These are phyloP conservation scores for Metarhizium humberi DNA, from an alignment of 2,329 filamentous ascomycete species.

Conservation along the genomic window DNA sequence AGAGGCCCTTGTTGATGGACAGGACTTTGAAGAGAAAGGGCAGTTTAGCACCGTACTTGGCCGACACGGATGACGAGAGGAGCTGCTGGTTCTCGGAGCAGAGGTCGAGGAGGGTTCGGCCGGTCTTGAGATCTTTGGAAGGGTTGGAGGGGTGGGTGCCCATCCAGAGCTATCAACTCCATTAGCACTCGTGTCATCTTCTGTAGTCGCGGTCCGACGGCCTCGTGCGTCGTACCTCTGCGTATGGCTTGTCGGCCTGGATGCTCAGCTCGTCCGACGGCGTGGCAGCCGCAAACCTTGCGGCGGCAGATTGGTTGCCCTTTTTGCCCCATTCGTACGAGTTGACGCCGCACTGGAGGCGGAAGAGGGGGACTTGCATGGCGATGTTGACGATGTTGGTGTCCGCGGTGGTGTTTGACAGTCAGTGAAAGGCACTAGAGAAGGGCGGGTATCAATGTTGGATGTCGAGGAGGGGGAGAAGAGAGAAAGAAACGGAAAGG, in stretches of 20 bases:
- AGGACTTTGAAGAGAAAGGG: slow-evolving; percentile 98
- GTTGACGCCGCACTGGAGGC: slow-evolving; percentile 86
- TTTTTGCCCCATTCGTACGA: slow-evolving; percentile 99
- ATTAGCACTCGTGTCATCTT: neutral
- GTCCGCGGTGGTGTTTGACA: neutral
- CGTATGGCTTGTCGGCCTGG: slow-evolving; percentile 82
- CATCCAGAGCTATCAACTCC: slow-evolving; percentile 76
- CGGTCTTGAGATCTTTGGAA: slow-evolving; percentile 77
- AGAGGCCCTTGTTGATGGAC: slow-evolving; percentile 89
- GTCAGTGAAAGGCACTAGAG: neutral
- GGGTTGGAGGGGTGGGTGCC: slow-evolving; percentile 94
- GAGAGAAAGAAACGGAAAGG: no score
- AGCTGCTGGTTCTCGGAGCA: slow-evolving; percentile 80
- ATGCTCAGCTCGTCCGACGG: slow-evolving; percentile 65
- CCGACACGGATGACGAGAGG: slow-evolving; percentile 61
- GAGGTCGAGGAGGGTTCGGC: slow-evolving; percentile 77
- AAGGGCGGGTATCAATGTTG: neutral
- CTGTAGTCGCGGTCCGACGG: neutral
- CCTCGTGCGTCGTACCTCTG: slow-evolving; percentile 56
- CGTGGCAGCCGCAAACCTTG: slow-evolving; percentile 81
- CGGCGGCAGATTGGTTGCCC: slow-evolving; percentile 77
- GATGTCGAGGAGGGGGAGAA: no score
- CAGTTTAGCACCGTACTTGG: slow-evolving; percentile 71
- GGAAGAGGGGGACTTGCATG: slow-evolving; percentile 73
- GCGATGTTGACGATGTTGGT: neutral